These are phyloP conservation scores for Laburnicola sp. DNA, from an alignment of 2,329 filamentous ascomycete species.

Conservation along the genomic window DNA sequence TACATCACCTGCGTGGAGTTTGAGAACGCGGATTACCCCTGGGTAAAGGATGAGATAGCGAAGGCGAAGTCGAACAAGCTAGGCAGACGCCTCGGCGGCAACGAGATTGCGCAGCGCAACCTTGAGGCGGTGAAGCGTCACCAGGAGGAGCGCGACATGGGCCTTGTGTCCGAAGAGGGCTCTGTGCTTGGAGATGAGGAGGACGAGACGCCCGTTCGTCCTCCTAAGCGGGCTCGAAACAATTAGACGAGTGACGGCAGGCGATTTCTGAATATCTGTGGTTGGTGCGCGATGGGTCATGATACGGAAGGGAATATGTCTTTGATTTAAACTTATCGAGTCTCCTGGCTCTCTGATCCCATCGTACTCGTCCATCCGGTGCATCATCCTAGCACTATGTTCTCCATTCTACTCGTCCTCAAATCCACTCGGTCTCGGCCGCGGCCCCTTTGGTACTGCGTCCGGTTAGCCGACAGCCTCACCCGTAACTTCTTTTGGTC, in stretches of 20 bases:
- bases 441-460: conserved; percentile 52
- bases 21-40: conserved; percentile 47
- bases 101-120: conserved; percentile 33
- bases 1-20: conserved; percentile 54
- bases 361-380: too few relatives aligned
- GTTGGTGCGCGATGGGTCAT: too few relatives aligned
- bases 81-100: conserved; percentile 29
- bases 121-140: conserved; percentile 22
- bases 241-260: too few relatives aligned
- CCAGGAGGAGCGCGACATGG: conserved; percentile 13
- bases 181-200: conserved; percentile 14
- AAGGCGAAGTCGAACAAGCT: conserved; percentile 16
- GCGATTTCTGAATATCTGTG: too few relatives aligned
- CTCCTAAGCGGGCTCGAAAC: conserved; percentile 8
- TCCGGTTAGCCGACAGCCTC: conserved; percentile 12
- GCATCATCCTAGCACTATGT: too few relatives aligned
- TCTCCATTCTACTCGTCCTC: conserved; percentile 46
- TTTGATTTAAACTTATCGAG: too few relatives aligned
- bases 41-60: conserved; percentile 28
- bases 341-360: too few relatives aligned
- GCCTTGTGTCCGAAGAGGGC: conserved; percentile 12
- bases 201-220: conserved; percentile 1
- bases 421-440: conserved; percentile 51
- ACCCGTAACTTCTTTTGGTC: background rate
- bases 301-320: too few relatives aligned